Percentiles rank a stretch among this genome's conserved stretches.
Evolutionary conservation across 2,329 filamentous ascomycete species (phyloP).

Genomic region (Purpureocillium takamizusanense): DNA sequence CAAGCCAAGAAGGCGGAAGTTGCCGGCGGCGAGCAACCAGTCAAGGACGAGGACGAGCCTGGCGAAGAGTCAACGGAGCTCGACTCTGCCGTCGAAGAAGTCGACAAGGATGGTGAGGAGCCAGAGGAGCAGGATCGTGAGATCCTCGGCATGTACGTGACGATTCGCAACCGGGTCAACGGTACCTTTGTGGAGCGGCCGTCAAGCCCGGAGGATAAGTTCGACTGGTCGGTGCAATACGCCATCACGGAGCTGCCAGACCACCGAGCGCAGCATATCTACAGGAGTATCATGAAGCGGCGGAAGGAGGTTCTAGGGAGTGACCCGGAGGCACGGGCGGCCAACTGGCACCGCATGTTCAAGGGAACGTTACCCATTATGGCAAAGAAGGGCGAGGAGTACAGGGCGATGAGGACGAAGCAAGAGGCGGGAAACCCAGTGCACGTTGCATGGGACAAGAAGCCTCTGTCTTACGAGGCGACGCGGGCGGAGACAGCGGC

Average conservation of each 20-base stretch:
- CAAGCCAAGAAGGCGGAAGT: constrained; percentile 17
- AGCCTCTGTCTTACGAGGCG: constrained; percentile 10
- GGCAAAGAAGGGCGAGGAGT: constrained; percentile 47
- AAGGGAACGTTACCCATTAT: constrained; percentile 26
- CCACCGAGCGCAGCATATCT: constrained; percentile 39
- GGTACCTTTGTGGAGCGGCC: constrained; percentile 55
- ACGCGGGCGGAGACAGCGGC: not conserved
- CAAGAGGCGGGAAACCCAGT: constrained; percentile 37
- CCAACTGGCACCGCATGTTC: constrained; percentile 39
- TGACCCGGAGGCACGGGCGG: constrained; percentile 30
- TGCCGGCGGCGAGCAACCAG: not conserved
- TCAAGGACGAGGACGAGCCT: not conserved
- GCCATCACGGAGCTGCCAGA: constrained; percentile 53
- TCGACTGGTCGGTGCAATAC: constrained; percentile 72
- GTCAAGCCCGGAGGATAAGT: constrained; percentile 19
- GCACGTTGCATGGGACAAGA: constrained; percentile 35
- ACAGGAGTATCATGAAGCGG: constrained; percentile 45
- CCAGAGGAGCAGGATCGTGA: constrained; percentile 14
- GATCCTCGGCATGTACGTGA: constrained; percentile 63
- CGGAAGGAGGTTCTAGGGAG: constrained; percentile 37
- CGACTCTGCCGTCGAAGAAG: not conserved
- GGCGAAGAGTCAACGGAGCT: not conserved
- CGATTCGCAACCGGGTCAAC: constrained; percentile 64
- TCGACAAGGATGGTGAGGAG: constrained; percentile 1
- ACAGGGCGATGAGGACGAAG: constrained; percentile 45